Evolutionary conservation across 305 asterid species (phyloP).

Genomic region (Solanum chacoense): DNA sequence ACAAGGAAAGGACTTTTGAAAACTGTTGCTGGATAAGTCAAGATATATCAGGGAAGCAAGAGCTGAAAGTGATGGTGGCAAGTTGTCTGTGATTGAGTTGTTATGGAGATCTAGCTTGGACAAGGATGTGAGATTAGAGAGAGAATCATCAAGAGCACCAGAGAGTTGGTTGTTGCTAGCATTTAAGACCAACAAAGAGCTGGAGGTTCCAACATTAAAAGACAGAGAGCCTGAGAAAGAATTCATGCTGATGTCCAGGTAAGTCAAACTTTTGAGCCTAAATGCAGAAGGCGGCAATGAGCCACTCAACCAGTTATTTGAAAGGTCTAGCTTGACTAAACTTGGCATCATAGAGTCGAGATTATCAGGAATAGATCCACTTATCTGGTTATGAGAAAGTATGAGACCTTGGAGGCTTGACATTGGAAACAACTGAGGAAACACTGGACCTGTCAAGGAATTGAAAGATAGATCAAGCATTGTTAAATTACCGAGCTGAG

Average conservation of each 20-base stretch:
- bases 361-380: slow-evolving; percentile 42
- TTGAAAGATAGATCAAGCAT: slow-evolving; percentile 56
- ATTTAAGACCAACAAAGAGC: slow-evolving; percentile 50
- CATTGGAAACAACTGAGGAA: slow-evolving; percentile 27
- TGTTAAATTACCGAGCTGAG: slow-evolving; percentile 35
- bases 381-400: slow-evolving; percentile 49
- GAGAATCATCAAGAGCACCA: slow-evolving; percentile 33
- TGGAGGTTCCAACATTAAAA: slow-evolving; percentile 9
- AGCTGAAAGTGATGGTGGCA: slow-evolving; percentile 45
- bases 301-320: slow-evolving; percentile 41
- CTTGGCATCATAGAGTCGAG: slow-evolving; percentile 19
- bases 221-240: slow-evolving; percentile 36
- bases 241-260: slow-evolving; percentile 59
- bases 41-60: slow-evolving; percentile 59
- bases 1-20: slow-evolving; percentile 49
- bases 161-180: slow-evolving; percentile 50
- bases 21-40: slow-evolving; percentile 56
- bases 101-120: slow-evolving; percentile 58
- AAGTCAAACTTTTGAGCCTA: slow-evolving; percentile 33
- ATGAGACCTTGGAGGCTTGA: slow-evolving; percentile 54
- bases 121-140: slow-evolving; percentile 45
- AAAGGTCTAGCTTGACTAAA: slow-evolving; percentile 52
- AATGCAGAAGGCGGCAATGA: slow-evolving; percentile 50
- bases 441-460: slow-evolving; percentile 32
- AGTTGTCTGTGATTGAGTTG: slow-evolving; percentile 37